Conservation (phyloP, 441 rosid genomes). For the Eruca vesicaria region DNA sequence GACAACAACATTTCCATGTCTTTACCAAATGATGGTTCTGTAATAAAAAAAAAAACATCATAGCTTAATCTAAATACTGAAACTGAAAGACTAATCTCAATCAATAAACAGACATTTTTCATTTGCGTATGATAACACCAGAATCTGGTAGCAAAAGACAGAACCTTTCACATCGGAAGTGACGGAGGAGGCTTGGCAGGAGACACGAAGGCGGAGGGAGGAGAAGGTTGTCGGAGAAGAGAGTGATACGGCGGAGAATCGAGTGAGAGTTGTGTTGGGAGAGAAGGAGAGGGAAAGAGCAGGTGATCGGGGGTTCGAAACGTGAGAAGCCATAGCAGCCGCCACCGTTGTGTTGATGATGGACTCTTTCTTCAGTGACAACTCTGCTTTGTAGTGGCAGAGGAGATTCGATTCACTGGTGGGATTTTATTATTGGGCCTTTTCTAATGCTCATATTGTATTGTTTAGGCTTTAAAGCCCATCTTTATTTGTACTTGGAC, state of each 20-base stretch:
- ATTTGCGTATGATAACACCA: neutral
- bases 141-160: neutral
- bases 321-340: conserved; percentile 70
- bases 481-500: neutral
- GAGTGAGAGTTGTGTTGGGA: conserved; percentile 32
- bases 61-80: neutral
- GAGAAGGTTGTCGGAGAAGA: conserved; percentile 35
- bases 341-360: conserved; percentile 56
- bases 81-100: neutral
- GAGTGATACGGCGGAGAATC: conserved; percentile 38
- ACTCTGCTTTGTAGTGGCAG: neutral
- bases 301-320: conserved; percentile 35
- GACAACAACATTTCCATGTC: neutral
- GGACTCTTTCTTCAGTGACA: conserved; percentile 4
- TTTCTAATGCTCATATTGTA: neutral
- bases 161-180: conserved; percentile 53
- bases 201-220: conserved; percentile 43
- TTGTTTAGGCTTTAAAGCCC: neutral
- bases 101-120: neutral
- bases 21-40: neutral
- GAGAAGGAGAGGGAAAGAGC: conserved; percentile 39
- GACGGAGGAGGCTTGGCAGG: conserved; percentile 69
- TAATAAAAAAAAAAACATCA: too few relatives aligned
- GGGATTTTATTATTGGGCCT: neutral
- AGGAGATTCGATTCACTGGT: neutral